Evolutionary conservation across 1,139 yeast genomes (phyloP).

Genomic region (Yarrowia galli): DNA sequence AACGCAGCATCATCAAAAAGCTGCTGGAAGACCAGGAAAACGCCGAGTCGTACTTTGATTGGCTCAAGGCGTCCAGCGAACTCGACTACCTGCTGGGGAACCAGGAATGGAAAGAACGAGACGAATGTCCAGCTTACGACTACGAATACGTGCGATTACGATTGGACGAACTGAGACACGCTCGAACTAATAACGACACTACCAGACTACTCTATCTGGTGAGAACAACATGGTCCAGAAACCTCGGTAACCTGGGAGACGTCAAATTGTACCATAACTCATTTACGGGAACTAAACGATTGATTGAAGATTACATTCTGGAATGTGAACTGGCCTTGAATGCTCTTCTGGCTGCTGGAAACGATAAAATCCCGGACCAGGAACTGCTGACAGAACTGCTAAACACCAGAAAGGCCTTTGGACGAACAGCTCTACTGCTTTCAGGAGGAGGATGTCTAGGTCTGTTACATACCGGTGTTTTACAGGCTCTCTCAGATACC

Average conservation of each 20-base stretch:
- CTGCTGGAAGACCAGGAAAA: constrained; percentile 44
- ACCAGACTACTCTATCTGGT: constrained; percentile 71
- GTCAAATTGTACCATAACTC: constrained; percentile 77
- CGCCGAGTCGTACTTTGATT: constrained; percentile 67
- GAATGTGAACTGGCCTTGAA: constrained; percentile 76
- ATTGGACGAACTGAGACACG: constrained; percentile 65
- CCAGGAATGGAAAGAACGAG: constrained; percentile 67
- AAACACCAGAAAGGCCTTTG: constrained; percentile 89
- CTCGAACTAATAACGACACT: constrained; percentile 65
- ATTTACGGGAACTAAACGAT: constrained; percentile 81
- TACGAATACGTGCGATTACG: constrained; percentile 63
- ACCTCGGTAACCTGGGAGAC: constrained; percentile 88
- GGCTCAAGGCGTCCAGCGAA: constrained; percentile 69
- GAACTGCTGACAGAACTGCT: constrained; percentile 78
- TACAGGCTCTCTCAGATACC: constrained; percentile 75
- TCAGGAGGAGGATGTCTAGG: constrained; percentile 98
- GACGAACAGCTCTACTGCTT: constrained; percentile 88
- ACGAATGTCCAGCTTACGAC: constrained; percentile 72
- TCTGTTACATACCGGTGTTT: constrained; percentile 88
- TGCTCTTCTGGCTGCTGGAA: constrained; percentile 52
- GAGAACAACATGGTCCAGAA: constrained; percentile 84
- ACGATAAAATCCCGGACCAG: constrained; percentile 61
- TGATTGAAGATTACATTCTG: constrained; percentile 80
- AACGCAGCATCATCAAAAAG: constrained; percentile 38
- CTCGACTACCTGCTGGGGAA: constrained; percentile 71